Evolutionary conservation across 1,284 basidiomycete genomes (phyloP).

Genomic region (Apiotrichum sp.): DNA sequence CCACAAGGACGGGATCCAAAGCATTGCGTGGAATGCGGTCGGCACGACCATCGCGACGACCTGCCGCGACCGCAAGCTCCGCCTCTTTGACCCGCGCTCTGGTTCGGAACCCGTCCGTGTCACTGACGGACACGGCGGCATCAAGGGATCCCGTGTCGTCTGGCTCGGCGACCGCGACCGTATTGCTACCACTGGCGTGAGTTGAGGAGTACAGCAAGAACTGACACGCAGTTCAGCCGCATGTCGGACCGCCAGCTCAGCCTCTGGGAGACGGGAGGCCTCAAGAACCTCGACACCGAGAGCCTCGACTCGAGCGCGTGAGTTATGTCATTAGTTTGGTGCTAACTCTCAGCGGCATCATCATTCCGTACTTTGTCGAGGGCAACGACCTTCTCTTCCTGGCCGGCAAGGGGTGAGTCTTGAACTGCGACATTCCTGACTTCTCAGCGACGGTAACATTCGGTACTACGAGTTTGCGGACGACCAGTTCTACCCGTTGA

Average conservation of each 20-base stretch:
- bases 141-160: slow-evolving; percentile 83
- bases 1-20: slow-evolving; percentile 84
- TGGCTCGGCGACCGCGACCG: slow-evolving; percentile 88
- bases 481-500: slow-evolving; percentile 71
- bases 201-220: not conserved
- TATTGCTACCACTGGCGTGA: slow-evolving; percentile 76
- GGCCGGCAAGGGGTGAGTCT: slow-evolving; percentile 54
- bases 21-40: slow-evolving; percentile 73
- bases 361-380: slow-evolving; percentile 97
- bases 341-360: slow-evolving; percentile 61
- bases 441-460: slow-evolving; percentile 76
- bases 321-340: slow-evolving; percentile 8
- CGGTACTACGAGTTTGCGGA: slow-evolving; percentile 92
- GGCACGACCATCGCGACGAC: slow-evolving; percentile 69
- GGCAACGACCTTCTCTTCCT: slow-evolving; percentile 87
- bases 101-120: slow-evolving; percentile 73
- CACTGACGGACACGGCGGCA: slow-evolving; percentile 81
- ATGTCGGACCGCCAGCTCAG: slow-evolving; percentile 87
- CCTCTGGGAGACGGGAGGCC: slow-evolving; percentile 73
- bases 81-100: slow-evolving; percentile 80
- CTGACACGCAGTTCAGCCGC: slow-evolving; percentile 61
- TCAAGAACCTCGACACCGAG: slow-evolving; percentile 68
- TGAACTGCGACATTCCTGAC: slow-evolving; percentile 30
- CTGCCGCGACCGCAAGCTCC: slow-evolving; percentile 84
- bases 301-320: slow-evolving; percentile 73